Evolutionary conservation across 768 basidiomycete genomes (phyloP).

Genomic region (Serendipita sp.): DNA sequence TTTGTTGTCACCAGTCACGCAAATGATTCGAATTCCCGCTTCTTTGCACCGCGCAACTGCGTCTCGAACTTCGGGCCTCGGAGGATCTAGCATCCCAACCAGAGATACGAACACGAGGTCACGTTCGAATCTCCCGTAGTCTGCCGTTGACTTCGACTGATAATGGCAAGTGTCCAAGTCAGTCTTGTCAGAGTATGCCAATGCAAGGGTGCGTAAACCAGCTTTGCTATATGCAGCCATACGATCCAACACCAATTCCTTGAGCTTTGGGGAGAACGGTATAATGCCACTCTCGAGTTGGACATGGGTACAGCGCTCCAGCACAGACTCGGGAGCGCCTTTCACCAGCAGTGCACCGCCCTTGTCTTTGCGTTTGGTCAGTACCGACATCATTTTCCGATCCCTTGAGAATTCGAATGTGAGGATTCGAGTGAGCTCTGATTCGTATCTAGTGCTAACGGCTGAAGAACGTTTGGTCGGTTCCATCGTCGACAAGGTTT

Average conservation of each 20-base stretch:
- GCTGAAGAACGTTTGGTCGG: constrained; percentile 57
- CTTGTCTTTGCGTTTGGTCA: constrained; percentile 39
- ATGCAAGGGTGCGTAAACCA: constrained; percentile 81
- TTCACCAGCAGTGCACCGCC: constrained; percentile 77
- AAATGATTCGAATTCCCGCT: constrained; percentile 90
- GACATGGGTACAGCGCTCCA: constrained; percentile 72
- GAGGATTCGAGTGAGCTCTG: constrained; percentile 57
- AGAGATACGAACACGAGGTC: constrained; percentile 88
- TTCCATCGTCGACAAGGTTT: constrained; percentile 41
- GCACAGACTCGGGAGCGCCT: constrained; percentile 88
- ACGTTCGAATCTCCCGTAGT: constrained; percentile 83
- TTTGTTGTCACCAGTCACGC: constrained; percentile 97
- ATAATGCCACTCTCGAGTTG: constrained; percentile 47
- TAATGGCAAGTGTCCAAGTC: constrained; percentile 73
- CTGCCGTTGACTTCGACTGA: constrained; percentile 55
- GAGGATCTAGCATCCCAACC: constrained; percentile 96
- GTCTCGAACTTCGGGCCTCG: constrained; percentile 76
- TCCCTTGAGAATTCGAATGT: constrained; percentile 98
- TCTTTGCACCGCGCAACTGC: constrained; percentile 84
- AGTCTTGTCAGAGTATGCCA: constrained; percentile 69
- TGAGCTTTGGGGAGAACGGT: constrained; percentile 49
- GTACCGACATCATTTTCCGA: constrained; percentile 98
- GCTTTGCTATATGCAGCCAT: constrained; percentile 59
- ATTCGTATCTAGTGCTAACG: constrained; percentile 72
- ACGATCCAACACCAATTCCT: constrained; percentile 42